A percentile compares a stretch with the other conserved stretches of the same genome.
phyloP scores from a whole-genome alignment of 495 filamentous ascomycete genomes.

The Penicillium argentinense region DNA sequence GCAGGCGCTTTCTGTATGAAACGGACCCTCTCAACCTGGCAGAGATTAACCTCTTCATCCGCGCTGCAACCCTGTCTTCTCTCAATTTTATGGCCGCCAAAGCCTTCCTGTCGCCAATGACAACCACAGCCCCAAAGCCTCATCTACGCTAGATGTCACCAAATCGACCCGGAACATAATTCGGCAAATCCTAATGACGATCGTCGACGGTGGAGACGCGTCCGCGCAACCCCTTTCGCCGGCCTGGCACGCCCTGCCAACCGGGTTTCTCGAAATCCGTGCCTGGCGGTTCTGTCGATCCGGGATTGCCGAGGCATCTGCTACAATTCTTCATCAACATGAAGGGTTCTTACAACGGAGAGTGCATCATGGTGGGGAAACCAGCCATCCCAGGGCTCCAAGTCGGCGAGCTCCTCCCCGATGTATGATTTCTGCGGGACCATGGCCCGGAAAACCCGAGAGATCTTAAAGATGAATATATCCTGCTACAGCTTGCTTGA shows the following conservation, averaged over 20 bases:
- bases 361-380: background rate
- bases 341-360: too few relatives aligned
- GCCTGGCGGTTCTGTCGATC: conserved; percentile 13
- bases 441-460: conserved; percentile 5
- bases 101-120: too few relatives aligned
- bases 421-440: background rate
- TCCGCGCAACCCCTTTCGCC: conserved; percentile 5
- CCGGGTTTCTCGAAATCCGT: background rate
- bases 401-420: background rate
- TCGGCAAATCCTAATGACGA: conserved; percentile 8
- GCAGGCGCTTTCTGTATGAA: too few relatives aligned
- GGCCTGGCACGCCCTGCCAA: background rate
- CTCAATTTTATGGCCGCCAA: too few relatives aligned
- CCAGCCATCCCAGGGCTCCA: background rate
- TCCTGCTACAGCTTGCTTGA: background rate
- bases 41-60: too few relatives aligned
- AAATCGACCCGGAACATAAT: background rate
- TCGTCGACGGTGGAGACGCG: conserved; percentile 3
- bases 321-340: too few relatives aligned
- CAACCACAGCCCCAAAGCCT: too few relatives aligned
- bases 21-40: too few relatives aligned
- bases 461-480: conserved; percentile 1
- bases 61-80: too few relatives aligned
- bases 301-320: conserved; percentile 14
- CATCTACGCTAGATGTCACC: background rate